Conservation (phyloP, 495 filamentous ascomycete genomes). For the Alectoria sarmentosa region DNA sequence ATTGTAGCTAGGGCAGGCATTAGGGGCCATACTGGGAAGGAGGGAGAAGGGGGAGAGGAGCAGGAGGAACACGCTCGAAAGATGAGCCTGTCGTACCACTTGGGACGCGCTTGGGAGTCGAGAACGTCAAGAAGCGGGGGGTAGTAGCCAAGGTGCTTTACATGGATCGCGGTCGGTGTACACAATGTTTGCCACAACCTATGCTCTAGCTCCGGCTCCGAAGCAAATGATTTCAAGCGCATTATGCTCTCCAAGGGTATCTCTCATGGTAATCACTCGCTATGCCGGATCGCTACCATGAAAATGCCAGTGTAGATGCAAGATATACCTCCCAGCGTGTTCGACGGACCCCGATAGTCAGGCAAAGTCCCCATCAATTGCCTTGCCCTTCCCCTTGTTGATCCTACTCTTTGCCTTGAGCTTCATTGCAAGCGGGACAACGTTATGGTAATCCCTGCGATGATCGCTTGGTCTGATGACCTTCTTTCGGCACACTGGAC, state of each 20-base stretch:
- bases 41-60: conserved; percentile 49
- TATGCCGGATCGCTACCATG: conserved; percentile 2
- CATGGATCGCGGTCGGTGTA: too few species aligned
- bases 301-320: conserved; percentile 1
- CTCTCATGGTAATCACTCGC: conserved; percentile 2
- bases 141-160: background rate
- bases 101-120: too few species aligned
- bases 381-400: conserved; percentile 24
- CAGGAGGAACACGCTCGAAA: conserved; percentile 61
- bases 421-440: conserved; percentile 56
- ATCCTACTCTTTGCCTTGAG: conserved; percentile 39
- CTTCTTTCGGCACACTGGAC: conserved; percentile 45
- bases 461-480: conserved; percentile 22
- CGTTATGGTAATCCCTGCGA: conserved; percentile 38
- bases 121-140: background rate
- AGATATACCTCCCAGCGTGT: background rate
- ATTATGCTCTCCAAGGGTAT: background rate
- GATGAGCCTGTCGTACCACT: too few species aligned
- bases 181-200: background rate
- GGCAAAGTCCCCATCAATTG: background rate
- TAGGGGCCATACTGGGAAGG: conserved; percentile 71
- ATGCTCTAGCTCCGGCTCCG: background rate
- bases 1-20: conserved; percentile 51
- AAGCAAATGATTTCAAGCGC: background rate
- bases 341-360: background rate